phyloP scores from a whole-genome alignment of 2,329 filamentous ascomycete genomes.

The Corinectria fuckeliana region DNA sequence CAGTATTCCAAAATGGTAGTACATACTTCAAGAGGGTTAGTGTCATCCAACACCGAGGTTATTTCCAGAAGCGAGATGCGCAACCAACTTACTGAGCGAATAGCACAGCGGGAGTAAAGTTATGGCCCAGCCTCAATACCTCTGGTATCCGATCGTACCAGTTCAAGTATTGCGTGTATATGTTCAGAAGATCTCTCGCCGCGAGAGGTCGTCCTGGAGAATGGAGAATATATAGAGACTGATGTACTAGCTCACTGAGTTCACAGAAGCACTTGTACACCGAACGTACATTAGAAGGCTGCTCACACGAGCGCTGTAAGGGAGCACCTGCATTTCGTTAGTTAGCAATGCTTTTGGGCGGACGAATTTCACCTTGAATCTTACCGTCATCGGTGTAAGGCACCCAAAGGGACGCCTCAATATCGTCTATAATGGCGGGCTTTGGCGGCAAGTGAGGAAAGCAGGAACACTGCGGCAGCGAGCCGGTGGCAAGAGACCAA shows the following conservation, averaged over 20 bases:
- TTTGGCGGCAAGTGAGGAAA: conserved; percentile 64
- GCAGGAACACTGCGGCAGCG: conserved; percentile 65
- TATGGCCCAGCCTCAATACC: conserved; percentile 68
- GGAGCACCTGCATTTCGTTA: conserved; percentile 52
- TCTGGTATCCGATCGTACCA: conserved; percentile 75
- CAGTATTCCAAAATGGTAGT: conserved; percentile 73
- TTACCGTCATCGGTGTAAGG: conserved; percentile 65
- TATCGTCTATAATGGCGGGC: conserved; percentile 64
- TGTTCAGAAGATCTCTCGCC: conserved; percentile 65
- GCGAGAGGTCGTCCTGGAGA: conserved; percentile 71
- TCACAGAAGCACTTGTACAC: conserved; percentile 74
- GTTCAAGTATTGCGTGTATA: conserved; percentile 72
- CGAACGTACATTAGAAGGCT: conserved; percentile 71
- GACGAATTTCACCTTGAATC: conserved; percentile 26
- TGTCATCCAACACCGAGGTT: background rate
- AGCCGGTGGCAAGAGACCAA: conserved; percentile 70
- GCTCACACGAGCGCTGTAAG: conserved; percentile 61
- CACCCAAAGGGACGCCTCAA: conserved; percentile 66
- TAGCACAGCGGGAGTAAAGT: conserved; percentile 75
- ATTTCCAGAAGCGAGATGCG: background rate
- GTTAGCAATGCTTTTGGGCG: background rate
- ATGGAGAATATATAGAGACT: conserved; percentile 75
- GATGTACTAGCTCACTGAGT: conserved; percentile 75
- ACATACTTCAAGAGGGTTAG: conserved; percentile 59
- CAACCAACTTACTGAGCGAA: conserved; percentile 69